Evolutionary conservation across 305 asterid genomes (phyloP).

Genomic region (Solanum hybrid): DNA sequence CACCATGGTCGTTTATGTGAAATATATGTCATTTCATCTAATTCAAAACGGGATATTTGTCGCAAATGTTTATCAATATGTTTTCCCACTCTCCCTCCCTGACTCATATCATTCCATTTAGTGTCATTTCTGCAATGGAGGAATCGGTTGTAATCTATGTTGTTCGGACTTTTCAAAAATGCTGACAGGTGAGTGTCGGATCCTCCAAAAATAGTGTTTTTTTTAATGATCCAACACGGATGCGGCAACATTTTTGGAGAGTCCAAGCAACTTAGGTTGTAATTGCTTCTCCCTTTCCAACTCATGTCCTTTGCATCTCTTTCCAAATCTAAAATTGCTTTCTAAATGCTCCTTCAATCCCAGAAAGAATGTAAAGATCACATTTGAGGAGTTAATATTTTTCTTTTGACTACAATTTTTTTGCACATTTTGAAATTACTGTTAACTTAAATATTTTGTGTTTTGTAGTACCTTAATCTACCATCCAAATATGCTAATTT

Average conservation of each 20-base stretch:
- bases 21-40: background rate
- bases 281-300: background rate
- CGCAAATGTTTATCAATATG: background rate
- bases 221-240: no score
- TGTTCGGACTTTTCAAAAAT: no score
- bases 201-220: no score
- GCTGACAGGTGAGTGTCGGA: no score
- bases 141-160: background rate
- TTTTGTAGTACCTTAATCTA: background rate
- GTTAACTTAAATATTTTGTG: background rate
- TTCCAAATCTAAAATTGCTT: background rate
- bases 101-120: background rate
- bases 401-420: background rate
- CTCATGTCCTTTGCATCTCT: background rate
- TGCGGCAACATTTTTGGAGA: no score
- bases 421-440: background rate
- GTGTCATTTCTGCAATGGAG: background rate
- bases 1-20: background rate
- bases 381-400: background rate
- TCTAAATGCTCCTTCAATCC: background rate
- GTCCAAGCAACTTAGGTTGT: no score
- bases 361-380: background rate
- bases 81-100: background rate
- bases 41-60: background rate
- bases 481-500: background rate